Evolutionary conservation across 2,329 filamentous ascomycete genomes (phyloP).

Genomic region (Penicillium sp.): DNA sequence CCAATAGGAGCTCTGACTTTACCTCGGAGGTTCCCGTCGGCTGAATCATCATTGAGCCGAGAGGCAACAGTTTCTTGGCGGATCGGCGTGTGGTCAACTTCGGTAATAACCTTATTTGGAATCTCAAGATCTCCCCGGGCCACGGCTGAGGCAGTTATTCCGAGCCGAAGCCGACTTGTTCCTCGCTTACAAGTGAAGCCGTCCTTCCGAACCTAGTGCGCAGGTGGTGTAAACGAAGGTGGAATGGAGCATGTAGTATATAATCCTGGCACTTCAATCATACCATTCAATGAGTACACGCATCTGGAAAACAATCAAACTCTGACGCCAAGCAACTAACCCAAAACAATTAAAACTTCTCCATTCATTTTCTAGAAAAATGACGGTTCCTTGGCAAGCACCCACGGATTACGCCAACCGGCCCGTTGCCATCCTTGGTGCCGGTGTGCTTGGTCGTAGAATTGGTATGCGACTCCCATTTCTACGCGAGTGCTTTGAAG

Average conservation of each 20-base stretch:
- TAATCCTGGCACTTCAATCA: not conserved
- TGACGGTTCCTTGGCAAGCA: not conserved
- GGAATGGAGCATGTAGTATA: not conserved
- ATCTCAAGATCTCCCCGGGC: no score
- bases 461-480: slow-evolving; percentile 29
- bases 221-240: not conserved
- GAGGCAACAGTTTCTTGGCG: no score
- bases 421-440: slow-evolving; percentile 41
- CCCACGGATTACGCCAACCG: not conserved
- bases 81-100: no score
- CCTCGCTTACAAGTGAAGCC: not conserved
- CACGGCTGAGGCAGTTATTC: no score
- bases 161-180: not conserved
- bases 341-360: not conserved
- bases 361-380: not conserved
- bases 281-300: not conserved
- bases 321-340: not conserved
- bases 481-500: not conserved
- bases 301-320: no score
- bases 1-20: no score
- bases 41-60: no score
- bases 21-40: no score
- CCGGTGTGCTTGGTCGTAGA: slow-evolving; percentile 44
- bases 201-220: not conserved
- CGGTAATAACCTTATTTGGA: no score